phyloP scores from a whole-genome alignment of 768 basidiomycete species.

The Amanita exitialis region DNA sequence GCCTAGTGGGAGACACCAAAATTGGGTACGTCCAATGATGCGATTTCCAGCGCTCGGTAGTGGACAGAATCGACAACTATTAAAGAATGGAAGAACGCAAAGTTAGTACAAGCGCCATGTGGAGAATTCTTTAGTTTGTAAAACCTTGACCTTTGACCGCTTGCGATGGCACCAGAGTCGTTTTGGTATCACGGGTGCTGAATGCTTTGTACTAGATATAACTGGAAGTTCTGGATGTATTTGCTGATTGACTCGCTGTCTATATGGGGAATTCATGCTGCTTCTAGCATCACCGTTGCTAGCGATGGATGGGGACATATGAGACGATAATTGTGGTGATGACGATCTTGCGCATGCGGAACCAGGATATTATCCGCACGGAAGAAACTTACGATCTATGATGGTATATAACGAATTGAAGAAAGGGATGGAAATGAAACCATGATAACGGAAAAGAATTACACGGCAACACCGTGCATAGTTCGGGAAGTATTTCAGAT shows the following conservation, averaged over 20 bases:
- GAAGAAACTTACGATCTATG: not conserved
- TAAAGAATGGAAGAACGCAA: conserved; percentile 9
- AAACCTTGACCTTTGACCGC: conserved; percentile 13
- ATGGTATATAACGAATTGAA: conserved; percentile 2
- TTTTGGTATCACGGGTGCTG: not conserved
- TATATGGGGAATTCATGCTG: conserved; percentile 1
- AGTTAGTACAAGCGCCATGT: conserved; percentile 9
- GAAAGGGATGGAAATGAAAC: conserved; percentile 10
- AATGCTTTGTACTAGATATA: not conserved
- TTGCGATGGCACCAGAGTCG: not conserved
- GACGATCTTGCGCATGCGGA: not conserved
- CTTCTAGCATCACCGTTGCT: not conserved
- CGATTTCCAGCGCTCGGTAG: conserved; percentile 10
- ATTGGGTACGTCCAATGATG: conserved; percentile 18
- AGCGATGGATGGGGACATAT: not conserved
- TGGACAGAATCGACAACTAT: conserved; percentile 12
- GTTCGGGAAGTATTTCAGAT: conserved; percentile 41
- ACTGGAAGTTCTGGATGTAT: not conserved
- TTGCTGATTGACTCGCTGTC: not conserved
- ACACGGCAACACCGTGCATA: conserved; percentile 25
- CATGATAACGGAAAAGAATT: conserved; percentile 19
- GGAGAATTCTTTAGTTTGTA: conserved; percentile 6
- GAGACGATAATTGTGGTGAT: not conserved
- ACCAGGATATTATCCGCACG: not conserved
- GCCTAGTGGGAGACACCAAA: conserved; percentile 15